Evolutionary conservation across 202 grass and related monocot species (phyloP).

Genomic region (Musa balbisiana): DNA sequence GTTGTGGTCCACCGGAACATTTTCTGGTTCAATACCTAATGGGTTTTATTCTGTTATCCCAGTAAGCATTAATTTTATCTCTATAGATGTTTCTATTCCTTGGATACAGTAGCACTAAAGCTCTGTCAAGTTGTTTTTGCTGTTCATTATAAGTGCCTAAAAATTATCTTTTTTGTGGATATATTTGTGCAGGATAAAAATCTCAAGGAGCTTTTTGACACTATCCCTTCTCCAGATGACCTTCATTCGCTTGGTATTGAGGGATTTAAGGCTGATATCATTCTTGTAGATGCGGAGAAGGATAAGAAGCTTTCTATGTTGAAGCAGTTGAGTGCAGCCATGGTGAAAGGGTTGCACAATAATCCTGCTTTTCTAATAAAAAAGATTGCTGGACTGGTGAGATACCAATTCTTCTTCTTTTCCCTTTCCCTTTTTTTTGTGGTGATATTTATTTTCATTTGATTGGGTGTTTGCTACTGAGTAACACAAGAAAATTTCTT

Average conservation of each 20-base stretch:
- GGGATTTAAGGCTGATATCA: conserved; percentile 78
- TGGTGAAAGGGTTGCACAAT: conserved; percentile 79
- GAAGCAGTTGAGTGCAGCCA: conserved; percentile 72
- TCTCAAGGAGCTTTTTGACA: conserved; percentile 72
- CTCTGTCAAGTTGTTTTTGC: background rate
- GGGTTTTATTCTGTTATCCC: conserved; percentile 90
- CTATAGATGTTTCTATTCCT: background rate
- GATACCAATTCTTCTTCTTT: conserved; percentile 11
- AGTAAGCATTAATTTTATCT: conserved; percentile 26
- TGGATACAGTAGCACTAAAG: background rate
- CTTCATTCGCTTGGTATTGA: conserved; percentile 79
- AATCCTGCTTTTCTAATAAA: conserved; percentile 74
- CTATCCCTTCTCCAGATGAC: conserved; percentile 81
- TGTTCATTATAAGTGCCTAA: background rate
- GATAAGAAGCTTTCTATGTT: conserved; percentile 89
- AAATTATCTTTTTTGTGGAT: conserved; percentile 19
- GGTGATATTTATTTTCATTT: background rate
- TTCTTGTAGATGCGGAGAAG: conserved; percentile 81
- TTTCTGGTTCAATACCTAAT: conserved; percentile 76
- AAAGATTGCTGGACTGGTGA: conserved; percentile 89
- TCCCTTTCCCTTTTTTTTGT: conserved; percentile 12
- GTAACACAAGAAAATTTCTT: background rate
- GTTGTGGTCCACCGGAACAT: conserved; percentile 85
- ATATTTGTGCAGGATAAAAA: conserved; percentile 72
- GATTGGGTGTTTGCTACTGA: conserved; percentile 1